Conservation (phyloP, 106 monocot genomes). For the Dioscorea zingiberensis region DNA sequence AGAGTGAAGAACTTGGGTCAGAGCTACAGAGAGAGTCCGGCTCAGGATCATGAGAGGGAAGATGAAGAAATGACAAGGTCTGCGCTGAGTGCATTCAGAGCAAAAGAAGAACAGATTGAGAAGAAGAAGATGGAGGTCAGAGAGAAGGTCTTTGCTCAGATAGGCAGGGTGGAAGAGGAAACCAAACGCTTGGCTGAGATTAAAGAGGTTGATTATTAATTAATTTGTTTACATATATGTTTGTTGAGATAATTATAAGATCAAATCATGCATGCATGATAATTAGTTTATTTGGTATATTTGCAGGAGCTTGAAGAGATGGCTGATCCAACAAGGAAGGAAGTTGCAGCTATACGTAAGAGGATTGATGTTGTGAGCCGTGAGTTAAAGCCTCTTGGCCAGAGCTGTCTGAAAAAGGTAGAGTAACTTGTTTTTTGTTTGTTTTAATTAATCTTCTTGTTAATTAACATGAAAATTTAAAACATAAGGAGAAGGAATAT, state of each 20-base stretch:
- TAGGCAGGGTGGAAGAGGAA: constrained; percentile 72
- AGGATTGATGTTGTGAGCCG: constrained; percentile 69
- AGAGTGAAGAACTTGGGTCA: constrained; percentile 23
- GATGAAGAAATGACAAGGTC: constrained; percentile 52
- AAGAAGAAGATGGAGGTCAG: constrained; percentile 70
- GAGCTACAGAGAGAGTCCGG: constrained; percentile 16
- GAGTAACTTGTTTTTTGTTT: background rate
- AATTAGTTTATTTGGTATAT: no score
- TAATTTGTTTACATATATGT: background rate
- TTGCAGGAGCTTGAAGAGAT: constrained; percentile 85
- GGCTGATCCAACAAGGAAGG: constrained; percentile 87
- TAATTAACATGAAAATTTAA: background rate
- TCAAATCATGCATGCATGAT: background rate
- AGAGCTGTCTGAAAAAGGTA: constrained; percentile 83
- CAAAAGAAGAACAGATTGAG: constrained; percentile 75
- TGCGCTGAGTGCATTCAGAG: constrained; percentile 49
- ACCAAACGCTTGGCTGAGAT: constrained; percentile 68
- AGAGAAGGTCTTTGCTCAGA: constrained; percentile 46
- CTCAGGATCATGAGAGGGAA: constrained; percentile 28
- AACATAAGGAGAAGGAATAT: constrained; percentile 65
- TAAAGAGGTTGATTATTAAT: constrained; percentile 30
- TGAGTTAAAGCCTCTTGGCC: constrained; percentile 81
- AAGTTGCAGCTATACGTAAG: constrained; percentile 64
- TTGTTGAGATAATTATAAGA: no score
- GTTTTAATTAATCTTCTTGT: background rate